A percentile compares a stretch with the other conserved stretches of the same genome.
Evolutionary conservation across 768 basidiomycete genomes (phyloP).

Genomic region (Dentipellis fragilis): DNA sequence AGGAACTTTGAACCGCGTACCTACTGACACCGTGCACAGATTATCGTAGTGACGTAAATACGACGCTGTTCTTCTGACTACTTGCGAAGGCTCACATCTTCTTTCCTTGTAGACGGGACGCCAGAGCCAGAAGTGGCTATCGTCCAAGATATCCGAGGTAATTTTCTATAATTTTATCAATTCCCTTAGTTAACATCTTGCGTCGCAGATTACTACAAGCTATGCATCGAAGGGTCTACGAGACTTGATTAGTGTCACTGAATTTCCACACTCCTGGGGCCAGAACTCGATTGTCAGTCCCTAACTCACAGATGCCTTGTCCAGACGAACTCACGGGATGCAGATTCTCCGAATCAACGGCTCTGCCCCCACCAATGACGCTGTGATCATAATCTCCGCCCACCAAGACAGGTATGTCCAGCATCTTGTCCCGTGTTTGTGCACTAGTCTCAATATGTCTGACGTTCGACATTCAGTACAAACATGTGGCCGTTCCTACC

Average conservation of each 20-base stretch:
- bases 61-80: conserved; percentile 3
- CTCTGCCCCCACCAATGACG: conserved; percentile 47
- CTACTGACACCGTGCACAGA: conserved; percentile 29
- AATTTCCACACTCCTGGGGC: conserved; percentile 76
- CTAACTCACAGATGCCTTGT: background rate
- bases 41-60: conserved; percentile 61
- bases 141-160: conserved; percentile 58
- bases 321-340: background rate
- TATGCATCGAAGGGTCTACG: conserved; percentile 49
- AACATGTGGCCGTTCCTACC: conserved; percentile 70
- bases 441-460: too few relatives aligned
- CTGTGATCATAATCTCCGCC: conserved; percentile 62
- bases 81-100: background rate
- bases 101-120: conserved; percentile 48
- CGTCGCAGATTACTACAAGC: conserved; percentile 48
- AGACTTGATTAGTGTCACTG: conserved; percentile 49
- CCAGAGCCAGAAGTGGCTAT: conserved; percentile 72
- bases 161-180: conserved; percentile 1
- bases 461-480: conserved; percentile 31
- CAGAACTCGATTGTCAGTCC: conserved; percentile 66
- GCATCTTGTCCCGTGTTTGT: background rate
- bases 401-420: conserved; percentile 67
- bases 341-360: conserved; percentile 75
- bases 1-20: background rate
- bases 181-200: conserved; percentile 2